These are phyloP conservation scores for Gastrodia elata DNA, from an alignment of 106 monocot genomes.

Conservation along the genomic window DNA sequence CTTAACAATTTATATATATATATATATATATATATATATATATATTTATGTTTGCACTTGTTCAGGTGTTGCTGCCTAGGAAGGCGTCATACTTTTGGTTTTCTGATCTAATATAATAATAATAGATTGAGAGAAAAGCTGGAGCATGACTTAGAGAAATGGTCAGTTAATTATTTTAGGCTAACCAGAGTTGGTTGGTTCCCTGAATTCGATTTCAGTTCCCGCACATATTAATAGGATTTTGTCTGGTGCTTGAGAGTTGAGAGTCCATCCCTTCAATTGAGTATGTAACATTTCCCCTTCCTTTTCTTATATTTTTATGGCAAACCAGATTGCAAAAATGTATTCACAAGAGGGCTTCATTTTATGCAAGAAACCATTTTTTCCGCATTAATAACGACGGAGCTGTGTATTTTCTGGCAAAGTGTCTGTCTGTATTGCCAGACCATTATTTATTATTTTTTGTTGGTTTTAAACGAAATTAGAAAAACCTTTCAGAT, in stretches of 20 bases:
- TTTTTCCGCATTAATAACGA: not conserved
- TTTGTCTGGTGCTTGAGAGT: not conserved
- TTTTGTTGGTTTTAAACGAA: not conserved
- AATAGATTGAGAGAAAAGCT: constrained; percentile 14
- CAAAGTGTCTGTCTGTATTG: constrained; percentile 4
- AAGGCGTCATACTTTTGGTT: constrained; percentile 12
- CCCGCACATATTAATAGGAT: not conserved
- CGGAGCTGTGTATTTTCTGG: not conserved
- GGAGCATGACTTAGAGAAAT: not conserved
- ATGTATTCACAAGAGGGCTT: not conserved
- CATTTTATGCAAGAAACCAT: not conserved
- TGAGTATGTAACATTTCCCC: too few species aligned
- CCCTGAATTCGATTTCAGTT: not conserved
- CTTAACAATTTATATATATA: not conserved
- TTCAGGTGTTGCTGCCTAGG: constrained; percentile 20
- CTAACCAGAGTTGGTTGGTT: constrained; percentile 4
- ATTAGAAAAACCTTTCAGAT: not conserved
- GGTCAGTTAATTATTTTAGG: not conserved
- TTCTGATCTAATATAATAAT: constrained; percentile 12
- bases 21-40: too few species aligned
- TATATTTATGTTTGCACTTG: not conserved
- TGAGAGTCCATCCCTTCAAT: not conserved
- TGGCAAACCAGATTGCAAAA: constrained; percentile 3
- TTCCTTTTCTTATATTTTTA: not conserved
- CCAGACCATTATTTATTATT: not conserved